Conservation (phyloP, 306 rosid species). For the Spatholobus suberectus region DNA sequence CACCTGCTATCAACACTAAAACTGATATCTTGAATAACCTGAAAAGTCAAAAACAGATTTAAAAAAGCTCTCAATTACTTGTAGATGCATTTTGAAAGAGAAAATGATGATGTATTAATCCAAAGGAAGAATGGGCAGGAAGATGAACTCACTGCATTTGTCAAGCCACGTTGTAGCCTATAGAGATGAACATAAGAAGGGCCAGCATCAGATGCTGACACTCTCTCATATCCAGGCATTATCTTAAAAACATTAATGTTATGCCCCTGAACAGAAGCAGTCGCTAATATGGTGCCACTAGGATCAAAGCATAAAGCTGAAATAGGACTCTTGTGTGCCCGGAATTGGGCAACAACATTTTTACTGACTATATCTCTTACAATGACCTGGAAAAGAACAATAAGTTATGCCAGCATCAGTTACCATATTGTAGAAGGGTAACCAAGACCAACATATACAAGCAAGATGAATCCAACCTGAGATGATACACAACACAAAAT, state of each 20-base stretch:
- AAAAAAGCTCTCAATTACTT: not conserved
- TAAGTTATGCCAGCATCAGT: not conserved
- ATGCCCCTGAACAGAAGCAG: constrained; percentile 86
- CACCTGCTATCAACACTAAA: constrained; percentile 85
- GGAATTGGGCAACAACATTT: constrained; percentile 70
- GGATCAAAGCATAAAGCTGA: constrained; percentile 87
- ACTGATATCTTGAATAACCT: constrained; percentile 88
- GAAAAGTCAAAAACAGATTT: constrained; percentile 32
- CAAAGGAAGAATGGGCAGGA: not conserved
- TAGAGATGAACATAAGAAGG: constrained; percentile 66
- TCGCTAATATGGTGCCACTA: constrained; percentile 78
- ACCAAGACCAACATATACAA: constrained; percentile 8
- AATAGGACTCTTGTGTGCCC: constrained; percentile 81
- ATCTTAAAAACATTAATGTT: constrained; percentile 81
- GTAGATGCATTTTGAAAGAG: not conserved
- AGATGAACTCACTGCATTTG: constrained; percentile 72
- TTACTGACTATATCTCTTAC: constrained; percentile 74
- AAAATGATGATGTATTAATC: not conserved
- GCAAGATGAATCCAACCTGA: not conserved
- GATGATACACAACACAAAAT: not conserved
- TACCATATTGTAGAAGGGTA: not conserved
- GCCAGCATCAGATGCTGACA: constrained; percentile 47
- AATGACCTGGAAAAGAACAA: constrained; percentile 61
- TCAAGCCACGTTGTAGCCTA: constrained; percentile 86
- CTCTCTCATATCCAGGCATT: constrained; percentile 57